These are phyloP conservation scores for Syncephalis fuscata DNA, from an alignment of 371 early-diverging fungal species.

Conservation along the genomic window DNA sequence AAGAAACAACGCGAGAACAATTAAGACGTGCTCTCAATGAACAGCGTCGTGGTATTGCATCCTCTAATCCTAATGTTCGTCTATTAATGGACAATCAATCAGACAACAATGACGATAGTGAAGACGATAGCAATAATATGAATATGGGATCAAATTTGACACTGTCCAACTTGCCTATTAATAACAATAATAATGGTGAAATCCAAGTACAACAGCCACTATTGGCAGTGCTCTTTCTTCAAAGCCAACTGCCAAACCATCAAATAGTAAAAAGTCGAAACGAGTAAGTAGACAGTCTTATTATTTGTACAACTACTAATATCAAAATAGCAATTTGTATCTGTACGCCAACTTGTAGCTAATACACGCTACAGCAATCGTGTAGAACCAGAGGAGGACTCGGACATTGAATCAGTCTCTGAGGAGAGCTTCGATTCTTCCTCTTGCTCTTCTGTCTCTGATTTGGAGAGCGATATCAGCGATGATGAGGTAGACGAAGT, in stretches of 20 bases:
- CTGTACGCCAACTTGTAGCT: background rate
- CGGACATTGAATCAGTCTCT: constrained; percentile 19
- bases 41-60: constrained; percentile 44
- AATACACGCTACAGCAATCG: constrained; percentile 11
- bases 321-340: background rate
- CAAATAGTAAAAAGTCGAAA: background rate
- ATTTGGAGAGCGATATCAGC: constrained; percentile 13
- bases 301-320: too few relatives aligned
- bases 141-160: background rate
- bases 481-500: too few relatives aligned
- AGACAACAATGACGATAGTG: constrained; percentile 7
- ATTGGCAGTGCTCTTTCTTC: background rate
- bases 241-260: background rate
- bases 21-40: constrained; percentile 54
- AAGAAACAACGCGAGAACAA: constrained; percentile 53
- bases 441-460: constrained; percentile 52
- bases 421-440: constrained; percentile 38
- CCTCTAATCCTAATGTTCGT: constrained; percentile 27
- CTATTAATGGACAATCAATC: constrained; percentile 21
- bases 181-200: constrained; percentile 1
- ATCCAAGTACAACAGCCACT: background rate
- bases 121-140: constrained; percentile 6
- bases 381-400: constrained; percentile 4
- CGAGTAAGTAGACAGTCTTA: too few relatives aligned
- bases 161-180: background rate